Percentiles rank a stretch among this genome's conserved stretches.
phyloP scores from a whole-genome alignment of 345 rosid species.

The Dovyalis caffra region DNA sequence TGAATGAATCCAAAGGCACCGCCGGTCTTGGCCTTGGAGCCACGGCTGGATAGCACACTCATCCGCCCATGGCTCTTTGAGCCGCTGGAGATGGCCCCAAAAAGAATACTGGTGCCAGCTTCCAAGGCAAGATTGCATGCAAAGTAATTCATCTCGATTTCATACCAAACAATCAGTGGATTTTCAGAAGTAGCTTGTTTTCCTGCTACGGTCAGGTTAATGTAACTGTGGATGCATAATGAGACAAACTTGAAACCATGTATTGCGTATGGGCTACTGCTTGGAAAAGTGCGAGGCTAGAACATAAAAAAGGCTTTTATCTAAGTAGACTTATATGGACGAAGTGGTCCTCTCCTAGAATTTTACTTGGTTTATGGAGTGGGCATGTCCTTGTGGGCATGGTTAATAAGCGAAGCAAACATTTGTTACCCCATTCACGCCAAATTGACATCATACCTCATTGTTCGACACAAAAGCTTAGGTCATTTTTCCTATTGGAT shows the following conservation, averaged over 20 bases:
- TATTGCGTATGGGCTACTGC: neutral
- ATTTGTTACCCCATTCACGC: slow-evolving; percentile 1
- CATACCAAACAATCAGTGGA: neutral
- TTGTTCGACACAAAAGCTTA: neutral
- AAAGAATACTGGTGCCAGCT: neutral
- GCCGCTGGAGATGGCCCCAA: neutral
- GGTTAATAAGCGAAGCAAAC: neutral
- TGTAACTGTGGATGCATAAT: neutral
- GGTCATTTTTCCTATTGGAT: neutral
- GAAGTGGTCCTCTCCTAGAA: neutral
- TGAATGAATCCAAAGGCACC: neutral
- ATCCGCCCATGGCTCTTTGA: neutral
- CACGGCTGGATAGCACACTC: neutral
- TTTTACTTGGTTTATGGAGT: neutral
- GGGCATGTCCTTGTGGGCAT: neutral
- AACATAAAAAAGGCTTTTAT: no score
- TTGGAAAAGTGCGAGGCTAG: neutral
- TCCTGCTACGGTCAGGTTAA: neutral
- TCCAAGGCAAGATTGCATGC: neutral
- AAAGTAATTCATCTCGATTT: neutral
- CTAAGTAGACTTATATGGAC: neutral
- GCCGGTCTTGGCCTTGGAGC: neutral
- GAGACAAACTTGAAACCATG: slow-evolving; percentile 1
- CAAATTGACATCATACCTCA: slow-evolving; percentile 6
- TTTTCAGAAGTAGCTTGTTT: neutral